Base-by-base conservation (phyloP, 768 basidiomycete species). In the Rhizopogon vinicolor region DNA sequence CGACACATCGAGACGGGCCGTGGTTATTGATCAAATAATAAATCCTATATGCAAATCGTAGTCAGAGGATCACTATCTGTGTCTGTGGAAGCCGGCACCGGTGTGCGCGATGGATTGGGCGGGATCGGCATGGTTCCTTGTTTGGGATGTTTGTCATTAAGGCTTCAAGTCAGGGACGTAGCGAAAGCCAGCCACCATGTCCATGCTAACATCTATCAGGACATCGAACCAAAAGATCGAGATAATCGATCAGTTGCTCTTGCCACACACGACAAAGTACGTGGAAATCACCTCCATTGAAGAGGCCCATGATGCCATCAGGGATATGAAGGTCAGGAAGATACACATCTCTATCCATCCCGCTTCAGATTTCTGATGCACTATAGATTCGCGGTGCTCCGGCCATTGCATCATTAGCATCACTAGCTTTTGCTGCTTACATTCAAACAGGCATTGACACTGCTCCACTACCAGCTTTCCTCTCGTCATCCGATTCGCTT, bases 301-400 rank as follows among this genome's bases (percentile, higher is more conserved):
- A 51, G 83, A 93, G 31, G 95, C 94, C 0, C 89, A 91, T 72
- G 90, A 93, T 65, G 95, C 94, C 16, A 98, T 98, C 72, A 95
- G 92, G 73, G 79, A 87, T 14, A 98, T 98, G 95, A 95, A 93
- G 81, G 93, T 87, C 55, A 18, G 67, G 18, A 7, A 29, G 22
- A n/a, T 14, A 33, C 5, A 25, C n/a, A 46, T 41, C 7, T 25
- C 19, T 39, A 12, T 35, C 7, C 41, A 28, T 51, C 50, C 25
- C 33, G 56, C 31, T 40, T 12, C n/a, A 3, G 29, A 19, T n/a
- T 39, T 44, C 43, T 18, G n/a, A 22, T 53, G n/a, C 28, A 7
- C 5, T 10, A 19, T 58, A 86, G 84, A 89, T 89, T 60, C 86
- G 96, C 46, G 95, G 95, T 5, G 96, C 95, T 5, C 95, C 95